Conservation (phyloP, 2,329 filamentous ascomycete species). For the Neoascochyta sp. region DNA sequence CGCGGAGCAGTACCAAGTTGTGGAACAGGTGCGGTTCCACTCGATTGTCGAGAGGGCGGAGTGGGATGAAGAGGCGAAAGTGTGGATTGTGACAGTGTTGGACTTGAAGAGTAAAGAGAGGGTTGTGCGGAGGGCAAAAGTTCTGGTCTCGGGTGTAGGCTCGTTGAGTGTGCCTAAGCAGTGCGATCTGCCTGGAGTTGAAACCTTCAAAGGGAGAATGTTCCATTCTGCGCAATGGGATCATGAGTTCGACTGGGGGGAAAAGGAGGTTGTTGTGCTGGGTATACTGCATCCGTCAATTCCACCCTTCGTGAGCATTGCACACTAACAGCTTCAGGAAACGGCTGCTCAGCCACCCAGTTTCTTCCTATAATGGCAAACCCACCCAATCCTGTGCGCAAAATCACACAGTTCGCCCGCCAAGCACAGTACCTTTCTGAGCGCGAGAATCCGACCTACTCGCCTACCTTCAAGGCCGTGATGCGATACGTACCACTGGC, state of each 20-base stretch:
- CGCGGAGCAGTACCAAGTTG: slow-evolving; percentile 29
- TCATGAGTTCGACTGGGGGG: slow-evolving; percentile 48
- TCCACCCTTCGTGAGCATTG: background rate
- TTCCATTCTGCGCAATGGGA: slow-evolving; percentile 43
- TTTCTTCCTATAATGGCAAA: slow-evolving; percentile 46
- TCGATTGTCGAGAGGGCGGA: slow-evolving; percentile 42
- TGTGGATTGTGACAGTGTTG: slow-evolving; percentile 37
- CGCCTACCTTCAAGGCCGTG: slow-evolving; percentile 39
- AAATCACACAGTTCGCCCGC: slow-evolving; percentile 49
- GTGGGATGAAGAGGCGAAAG: slow-evolving; percentile 45
- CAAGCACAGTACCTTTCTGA: slow-evolving; percentile 51
- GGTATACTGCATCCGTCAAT: slow-evolving; percentile 13
- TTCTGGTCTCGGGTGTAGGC: slow-evolving; percentile 27
- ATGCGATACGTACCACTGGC: slow-evolving; percentile 47
- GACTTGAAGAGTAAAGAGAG: slow-evolving; percentile 21
- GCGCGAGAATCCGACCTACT: slow-evolving; percentile 44
- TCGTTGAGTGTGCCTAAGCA: slow-evolving; percentile 30
- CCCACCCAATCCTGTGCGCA: slow-evolving; percentile 35
- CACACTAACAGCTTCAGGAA: slow-evolving; percentile 27
- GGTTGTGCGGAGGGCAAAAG: slow-evolving; percentile 20
- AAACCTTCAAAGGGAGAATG: slow-evolving; percentile 42
- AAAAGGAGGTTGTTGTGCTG: slow-evolving; percentile 31
- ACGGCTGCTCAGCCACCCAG: slow-evolving; percentile 49
- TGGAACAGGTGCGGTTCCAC: slow-evolving; percentile 45
- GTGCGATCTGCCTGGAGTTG: slow-evolving; percentile 44